Evolutionary conservation across 306 rosid species (phyloP).

Genomic region (Quillaja saponaria): DNA sequence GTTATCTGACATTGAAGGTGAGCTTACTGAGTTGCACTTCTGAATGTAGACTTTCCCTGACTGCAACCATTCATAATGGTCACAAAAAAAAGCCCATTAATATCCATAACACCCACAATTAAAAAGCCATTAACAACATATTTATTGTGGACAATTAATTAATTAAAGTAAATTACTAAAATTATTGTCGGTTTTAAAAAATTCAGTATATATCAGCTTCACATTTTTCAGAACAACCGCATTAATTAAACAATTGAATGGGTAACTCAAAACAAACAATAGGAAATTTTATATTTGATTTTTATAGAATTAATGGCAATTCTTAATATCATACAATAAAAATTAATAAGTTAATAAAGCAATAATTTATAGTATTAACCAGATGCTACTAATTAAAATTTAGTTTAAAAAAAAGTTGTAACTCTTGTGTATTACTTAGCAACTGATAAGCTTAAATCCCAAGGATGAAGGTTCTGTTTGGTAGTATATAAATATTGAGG

Average conservation of each 20-base stretch:
- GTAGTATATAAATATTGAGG: slow-evolving; percentile 30
- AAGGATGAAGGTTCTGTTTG: slow-evolving; percentile 26
- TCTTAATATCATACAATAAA: not conserved
- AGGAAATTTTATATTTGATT: too few relatives aligned
- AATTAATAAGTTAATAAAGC: slow-evolving; percentile 1
- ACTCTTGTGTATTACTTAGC: not conserved
- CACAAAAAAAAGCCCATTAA: not conserved
- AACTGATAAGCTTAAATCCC: slow-evolving; percentile 3
- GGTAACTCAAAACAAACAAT: too few relatives aligned
- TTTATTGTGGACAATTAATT: not conserved
- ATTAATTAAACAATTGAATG: too few relatives aligned
- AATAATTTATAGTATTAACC: not conserved
- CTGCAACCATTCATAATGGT: slow-evolving; percentile 41
- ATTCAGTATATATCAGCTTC: too few relatives aligned
- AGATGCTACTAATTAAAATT: too few relatives aligned
- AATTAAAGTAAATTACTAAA: too few relatives aligned
- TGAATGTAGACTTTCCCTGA: slow-evolving; percentile 89
- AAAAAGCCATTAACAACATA: not conserved
- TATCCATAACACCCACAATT: not conserved
- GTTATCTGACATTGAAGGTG: slow-evolving; percentile 37
- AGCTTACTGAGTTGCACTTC: slow-evolving; percentile 45
- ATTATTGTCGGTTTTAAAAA: too few relatives aligned
- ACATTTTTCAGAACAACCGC: too few relatives aligned
- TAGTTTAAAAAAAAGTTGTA: too few relatives aligned
- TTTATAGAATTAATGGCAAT: not conserved